Evolutionary conservation across 2,329 filamentous ascomycete genomes (phyloP), one percentile per base, ranked within the genome.

Genomic region (Ophiostoma himal-ulmi): DNA sequence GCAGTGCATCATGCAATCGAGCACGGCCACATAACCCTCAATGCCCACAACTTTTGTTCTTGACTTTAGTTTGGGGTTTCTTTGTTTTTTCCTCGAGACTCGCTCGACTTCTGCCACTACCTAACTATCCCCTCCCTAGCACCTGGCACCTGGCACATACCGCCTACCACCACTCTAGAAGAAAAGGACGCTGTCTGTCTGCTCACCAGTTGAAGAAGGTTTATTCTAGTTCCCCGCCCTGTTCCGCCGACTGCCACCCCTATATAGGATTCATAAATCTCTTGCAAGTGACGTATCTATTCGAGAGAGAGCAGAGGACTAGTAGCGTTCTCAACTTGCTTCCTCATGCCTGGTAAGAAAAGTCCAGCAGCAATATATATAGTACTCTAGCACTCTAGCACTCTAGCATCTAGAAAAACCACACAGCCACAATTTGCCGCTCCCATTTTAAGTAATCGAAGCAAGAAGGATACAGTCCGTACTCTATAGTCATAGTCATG

Each of bases 1-100:
- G 52, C 22, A 57, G 52, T 57, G 52, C 52, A 57, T 57, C 52
- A 57, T 57, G 52, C 52, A 57, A 57, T 57, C 52, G 52, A 57
- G n/a, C 52, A 57, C 52, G 52, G n/a, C 22, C 52, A 57, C 52
- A 57, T 57, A 26, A 13, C 52, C 52, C 52, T 57, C 52, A 57
- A 26, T 57, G n/a, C 52, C 48, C 48, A 26, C 48, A 4, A 57
- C 52, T 57, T 26, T 57, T 26, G 11, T 13, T 26, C 4, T 30
- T 44, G 5, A 17, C 17, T 20, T 5, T 20, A 17, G 17, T 5
- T n/a, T 20, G 17, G n/a, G 17, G n/a, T 48, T 48, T 48, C 44
- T 48, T 48, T 48, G 44, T 17, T 48, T 48, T 48, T 48, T 48
- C 44, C 44, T 48, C 17, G 5, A 6, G 6, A 8, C 6, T 48